Conservation (phyloP, 805 yeast species). For the Candida chauliodis region DNA sequence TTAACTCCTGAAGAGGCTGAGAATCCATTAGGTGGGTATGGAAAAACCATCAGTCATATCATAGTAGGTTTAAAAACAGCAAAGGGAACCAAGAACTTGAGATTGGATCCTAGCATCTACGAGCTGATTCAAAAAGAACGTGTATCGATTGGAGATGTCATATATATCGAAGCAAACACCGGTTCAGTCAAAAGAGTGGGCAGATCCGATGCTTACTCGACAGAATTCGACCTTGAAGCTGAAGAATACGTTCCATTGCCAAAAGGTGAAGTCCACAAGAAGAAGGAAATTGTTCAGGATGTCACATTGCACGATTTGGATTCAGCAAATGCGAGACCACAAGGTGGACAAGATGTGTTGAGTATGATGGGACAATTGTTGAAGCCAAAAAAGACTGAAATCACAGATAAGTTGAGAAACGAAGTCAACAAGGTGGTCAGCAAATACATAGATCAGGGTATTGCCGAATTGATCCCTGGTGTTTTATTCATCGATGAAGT, state of each 20-base stretch:
- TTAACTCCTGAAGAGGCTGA: slow-evolving; percentile 94
- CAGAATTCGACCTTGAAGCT: slow-evolving; percentile 97
- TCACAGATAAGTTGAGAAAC: slow-evolving; percentile 88
- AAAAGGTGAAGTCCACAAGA: slow-evolving; percentile 97
- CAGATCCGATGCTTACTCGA: slow-evolving; percentile 96
- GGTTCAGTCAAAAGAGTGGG: slow-evolving; percentile 98
- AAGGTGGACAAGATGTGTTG: slow-evolving; percentile 94
- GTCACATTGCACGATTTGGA: slow-evolving; percentile 95
- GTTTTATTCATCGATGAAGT: slow-evolving; percentile 97
- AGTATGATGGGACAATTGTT: slow-evolving; percentile 96
- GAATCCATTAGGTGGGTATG: slow-evolving; percentile 96
- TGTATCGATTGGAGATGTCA: slow-evolving; percentile 93
- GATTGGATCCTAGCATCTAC: slow-evolving; percentile 89
- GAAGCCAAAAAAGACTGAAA: slow-evolving; percentile 95
- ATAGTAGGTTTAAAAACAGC: slow-evolving; percentile 91
- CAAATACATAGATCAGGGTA: slow-evolving; percentile 95
- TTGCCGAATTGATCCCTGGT: slow-evolving; percentile 97
- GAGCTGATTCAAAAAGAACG: slow-evolving; percentile 93
- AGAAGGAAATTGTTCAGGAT: slow-evolving; percentile 96
- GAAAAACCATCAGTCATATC: slow-evolving; percentile 93
- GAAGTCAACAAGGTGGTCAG: slow-evolving; percentile 96
- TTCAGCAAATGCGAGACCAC: slow-evolving; percentile 93
- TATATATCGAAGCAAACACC: slow-evolving; percentile 94
- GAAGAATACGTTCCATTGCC: slow-evolving; percentile 98
- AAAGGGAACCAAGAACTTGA: slow-evolving; percentile 82